Conservation (phyloP, 345 rosid species). For the Orychophragmus violaceus region DNA sequence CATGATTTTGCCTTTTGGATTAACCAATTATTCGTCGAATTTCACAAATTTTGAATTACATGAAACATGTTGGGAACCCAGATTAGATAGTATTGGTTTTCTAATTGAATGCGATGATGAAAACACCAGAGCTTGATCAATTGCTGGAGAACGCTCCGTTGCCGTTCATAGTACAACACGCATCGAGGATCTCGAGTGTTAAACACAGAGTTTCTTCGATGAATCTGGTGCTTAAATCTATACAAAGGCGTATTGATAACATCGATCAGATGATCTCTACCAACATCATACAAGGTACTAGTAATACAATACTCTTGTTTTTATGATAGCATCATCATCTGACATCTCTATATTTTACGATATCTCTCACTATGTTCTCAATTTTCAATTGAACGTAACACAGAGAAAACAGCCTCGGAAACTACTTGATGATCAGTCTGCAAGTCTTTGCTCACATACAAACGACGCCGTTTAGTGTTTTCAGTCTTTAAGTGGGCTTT, state of each 20-base stretch:
- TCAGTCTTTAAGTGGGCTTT: neutral
- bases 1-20: neutral
- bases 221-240: conserved; percentile 52
- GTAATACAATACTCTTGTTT: too few relatives aligned
- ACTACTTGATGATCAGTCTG: conserved; percentile 20
- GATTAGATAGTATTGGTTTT: too few relatives aligned
- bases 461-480: too few relatives aligned
- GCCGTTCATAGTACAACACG: conserved; percentile 73
- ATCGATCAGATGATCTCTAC: conserved; percentile 59
- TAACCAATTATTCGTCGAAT: too few relatives aligned
- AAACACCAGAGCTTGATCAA: conserved; percentile 77
- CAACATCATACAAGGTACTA: conserved; percentile 46
- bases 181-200: conserved; percentile 63
- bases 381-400: neutral
- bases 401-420: conserved; percentile 25
- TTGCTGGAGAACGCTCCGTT: conserved; percentile 80
- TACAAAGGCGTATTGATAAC: conserved; percentile 68
- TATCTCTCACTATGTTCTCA: neutral
- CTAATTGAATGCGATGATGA: neutral
- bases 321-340: too few relatives aligned
- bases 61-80: too few relatives aligned
- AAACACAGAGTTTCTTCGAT: conserved; percentile 65
- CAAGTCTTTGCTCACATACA: too few relatives aligned
- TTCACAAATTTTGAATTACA: too few relatives aligned
- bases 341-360: neutral